Evolutionary conservation across 495 filamentous ascomycete species (phyloP).

Genomic region (Hamigera avellanea): DNA sequence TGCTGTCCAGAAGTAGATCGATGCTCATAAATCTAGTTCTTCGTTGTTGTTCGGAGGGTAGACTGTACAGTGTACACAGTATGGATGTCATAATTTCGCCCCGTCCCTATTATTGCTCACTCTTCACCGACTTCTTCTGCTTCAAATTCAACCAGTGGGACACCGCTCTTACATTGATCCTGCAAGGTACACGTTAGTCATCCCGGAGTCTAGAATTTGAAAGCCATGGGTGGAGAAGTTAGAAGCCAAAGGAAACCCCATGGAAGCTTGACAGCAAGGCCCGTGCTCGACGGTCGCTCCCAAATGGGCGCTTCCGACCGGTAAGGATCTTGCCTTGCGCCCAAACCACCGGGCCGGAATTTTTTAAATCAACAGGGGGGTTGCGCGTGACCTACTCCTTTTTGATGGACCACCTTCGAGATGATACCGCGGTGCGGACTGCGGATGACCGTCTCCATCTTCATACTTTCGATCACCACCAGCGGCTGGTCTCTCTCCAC

Average conservation of each 20-base stretch:
- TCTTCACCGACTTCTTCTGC: conserved; percentile 12
- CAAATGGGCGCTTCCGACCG: conserved; percentile 1
- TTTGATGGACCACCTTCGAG: conserved; percentile 69
- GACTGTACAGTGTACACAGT: too few relatives aligned
- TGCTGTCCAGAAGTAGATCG: too few relatives aligned
- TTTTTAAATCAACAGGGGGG: neutral
- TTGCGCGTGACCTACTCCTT: conserved; percentile 57
- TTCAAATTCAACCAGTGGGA: conserved; percentile 45
- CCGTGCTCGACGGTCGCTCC: conserved; percentile 3
- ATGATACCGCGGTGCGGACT: conserved; percentile 76
- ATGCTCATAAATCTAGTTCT: too few relatives aligned
- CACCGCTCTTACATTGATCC: conserved; percentile 50
- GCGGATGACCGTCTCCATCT: conserved; percentile 97
- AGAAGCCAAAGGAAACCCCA: conserved; percentile 6
- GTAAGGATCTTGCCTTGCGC: neutral
- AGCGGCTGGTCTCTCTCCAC: conserved; percentile 81
- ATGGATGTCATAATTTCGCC: too few relatives aligned
- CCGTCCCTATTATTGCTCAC: too few relatives aligned
- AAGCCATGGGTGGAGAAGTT: conserved; percentile 3
- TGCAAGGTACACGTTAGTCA: conserved; percentile 24
- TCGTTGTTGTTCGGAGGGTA: too few relatives aligned
- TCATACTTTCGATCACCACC: conserved; percentile 98
- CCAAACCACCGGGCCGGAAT: neutral
- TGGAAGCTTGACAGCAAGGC: neutral
- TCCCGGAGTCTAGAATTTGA: neutral